phyloP scores from a whole-genome alignment of 495 filamentous ascomycete genomes.

The Hypomontagnella monticulosa region DNA sequence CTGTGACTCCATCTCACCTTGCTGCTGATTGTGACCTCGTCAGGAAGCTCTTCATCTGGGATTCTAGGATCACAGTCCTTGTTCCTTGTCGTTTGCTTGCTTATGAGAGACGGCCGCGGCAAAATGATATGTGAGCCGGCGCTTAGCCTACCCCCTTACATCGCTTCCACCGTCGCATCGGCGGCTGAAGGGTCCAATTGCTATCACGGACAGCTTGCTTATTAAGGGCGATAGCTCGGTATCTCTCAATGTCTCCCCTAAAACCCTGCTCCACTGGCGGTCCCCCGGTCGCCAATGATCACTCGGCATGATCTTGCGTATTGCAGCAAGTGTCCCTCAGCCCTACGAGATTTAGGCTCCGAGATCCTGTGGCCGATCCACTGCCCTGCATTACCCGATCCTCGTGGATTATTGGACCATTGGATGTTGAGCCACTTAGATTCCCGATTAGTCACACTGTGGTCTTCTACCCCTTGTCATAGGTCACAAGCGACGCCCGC shows the following conservation, averaged over 20 bases:
- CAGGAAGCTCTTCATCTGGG: neutral
- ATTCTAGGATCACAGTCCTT: neutral
- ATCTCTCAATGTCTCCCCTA: constrained; percentile 11
- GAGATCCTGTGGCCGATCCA: constrained; percentile 43
- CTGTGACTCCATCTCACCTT: too few species aligned
- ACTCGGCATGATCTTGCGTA: constrained; percentile 33
- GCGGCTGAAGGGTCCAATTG: constrained; percentile 39
- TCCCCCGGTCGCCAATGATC: constrained; percentile 44
- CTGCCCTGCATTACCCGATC: constrained; percentile 40
- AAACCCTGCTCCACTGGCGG: constrained; percentile 28
- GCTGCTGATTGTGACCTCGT: too few species aligned
- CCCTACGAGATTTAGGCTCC: constrained; percentile 48
- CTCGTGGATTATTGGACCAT: constrained; percentile 24
- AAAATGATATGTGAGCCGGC: constrained; percentile 26
- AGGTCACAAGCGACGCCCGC: constrained; percentile 25
- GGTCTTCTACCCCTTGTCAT: constrained; percentile 25
- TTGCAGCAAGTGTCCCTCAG: constrained; percentile 44
- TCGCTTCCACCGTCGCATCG: constrained; percentile 26
- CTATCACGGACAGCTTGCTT: constrained; percentile 25
- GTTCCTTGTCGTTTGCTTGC: neutral
- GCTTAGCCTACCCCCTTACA: constrained; percentile 20
- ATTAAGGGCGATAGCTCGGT: constrained; percentile 23
- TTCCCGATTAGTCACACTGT: constrained; percentile 35
- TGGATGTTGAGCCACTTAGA: constrained; percentile 24
- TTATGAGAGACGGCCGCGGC: constrained; percentile 29